Conservation (phyloP, 1,284 basidiomycete genomes). For the Xerocomus minutiporus region DNA sequence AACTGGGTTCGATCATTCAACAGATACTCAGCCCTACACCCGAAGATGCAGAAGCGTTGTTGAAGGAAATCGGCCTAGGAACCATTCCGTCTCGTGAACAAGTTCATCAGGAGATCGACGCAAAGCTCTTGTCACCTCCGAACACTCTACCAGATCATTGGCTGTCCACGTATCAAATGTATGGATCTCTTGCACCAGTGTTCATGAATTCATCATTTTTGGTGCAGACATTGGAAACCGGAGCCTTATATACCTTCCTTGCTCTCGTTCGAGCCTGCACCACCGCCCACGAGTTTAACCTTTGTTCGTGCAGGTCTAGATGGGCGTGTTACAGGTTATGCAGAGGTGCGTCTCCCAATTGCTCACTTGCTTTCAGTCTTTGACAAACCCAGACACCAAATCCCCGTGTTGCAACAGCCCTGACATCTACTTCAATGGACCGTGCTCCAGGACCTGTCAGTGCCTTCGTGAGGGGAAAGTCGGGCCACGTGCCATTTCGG, state of each 20-base stretch:
- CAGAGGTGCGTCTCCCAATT: slow-evolving; percentile 47
- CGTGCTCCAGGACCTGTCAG: slow-evolving; percentile 74
- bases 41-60: slow-evolving; percentile 40
- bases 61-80: slow-evolving; percentile 53
- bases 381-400: slow-evolving; percentile 45
- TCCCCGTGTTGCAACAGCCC: slow-evolving; percentile 49
- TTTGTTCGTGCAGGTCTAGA: slow-evolving; percentile 77
- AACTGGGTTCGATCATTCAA: slow-evolving; percentile 36
- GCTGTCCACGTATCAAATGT: slow-evolving; percentile 76
- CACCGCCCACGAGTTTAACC: slow-evolving; percentile 72
- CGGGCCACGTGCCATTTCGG: slow-evolving; percentile 86
- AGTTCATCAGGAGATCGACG: slow-evolving; percentile 63
- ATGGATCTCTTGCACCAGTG: slow-evolving; percentile 26
- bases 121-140: slow-evolving; percentile 62
- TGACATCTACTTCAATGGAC: slow-evolving; percentile 79
- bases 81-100: slow-evolving; percentile 53
- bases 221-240: slow-evolving; percentile 65
- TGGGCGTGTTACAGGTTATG: slow-evolving; percentile 77
- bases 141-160: slow-evolving; percentile 61
- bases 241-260: slow-evolving; percentile 57
- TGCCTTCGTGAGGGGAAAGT: slow-evolving; percentile 90
- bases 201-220: slow-evolving; percentile 21
- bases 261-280: slow-evolving; percentile 60
- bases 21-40: slow-evolving; percentile 44
- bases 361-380: neutral